These are phyloP conservation scores for Lipomyces anomalus DNA, from an alignment of 805 yeast species.

Conservation along the genomic window DNA sequence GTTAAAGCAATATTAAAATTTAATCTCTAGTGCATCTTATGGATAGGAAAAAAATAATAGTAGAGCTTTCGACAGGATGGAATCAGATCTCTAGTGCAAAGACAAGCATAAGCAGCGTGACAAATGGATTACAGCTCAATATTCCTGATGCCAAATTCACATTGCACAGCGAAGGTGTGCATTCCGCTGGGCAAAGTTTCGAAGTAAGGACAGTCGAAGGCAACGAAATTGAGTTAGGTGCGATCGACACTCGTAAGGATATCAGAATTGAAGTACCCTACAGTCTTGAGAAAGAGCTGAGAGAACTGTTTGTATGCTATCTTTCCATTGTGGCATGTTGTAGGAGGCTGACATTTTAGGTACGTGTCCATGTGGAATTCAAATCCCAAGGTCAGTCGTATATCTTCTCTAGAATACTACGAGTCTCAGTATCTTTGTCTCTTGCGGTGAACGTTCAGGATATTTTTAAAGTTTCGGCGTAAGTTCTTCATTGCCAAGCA, in stretches of 20 bases:
- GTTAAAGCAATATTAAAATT: too few species aligned
- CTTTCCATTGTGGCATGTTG: too few species aligned
- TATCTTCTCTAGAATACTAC: slow-evolving; percentile 20
- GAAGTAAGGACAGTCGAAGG: neutral
- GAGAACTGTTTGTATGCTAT: too few species aligned
- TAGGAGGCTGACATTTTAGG: too few species aligned
- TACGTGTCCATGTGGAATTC: slow-evolving; percentile 26
- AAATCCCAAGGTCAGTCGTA: slow-evolving; percentile 25
- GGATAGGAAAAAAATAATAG: slow-evolving; percentile 7
- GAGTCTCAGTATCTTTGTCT: slow-evolving; percentile 37
- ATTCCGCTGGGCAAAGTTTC: neutral
- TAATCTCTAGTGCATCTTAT: slow-evolving; percentile 12
- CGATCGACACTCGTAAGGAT: slow-evolving; percentile 3
- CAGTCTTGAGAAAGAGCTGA: slow-evolving; percentile 25
- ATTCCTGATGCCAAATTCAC: slow-evolving; percentile 5
- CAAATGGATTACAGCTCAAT: slow-evolving; percentile 12
- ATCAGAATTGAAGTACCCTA: slow-evolving; percentile 30
- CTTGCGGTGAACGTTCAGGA: slow-evolving; percentile 79
- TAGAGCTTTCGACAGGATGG: slow-evolving; percentile 21
- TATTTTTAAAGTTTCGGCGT: slow-evolving; percentile 59
- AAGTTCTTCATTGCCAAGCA: too few species aligned
- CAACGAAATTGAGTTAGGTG: slow-evolving; percentile 3
- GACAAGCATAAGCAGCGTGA: slow-evolving; percentile 12
- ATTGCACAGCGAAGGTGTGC: neutral
- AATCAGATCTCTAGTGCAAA: slow-evolving; percentile 11